phyloP scores from a whole-genome alignment of 768 basidiomycete species.

The Boletus rubescentipes region DNA sequence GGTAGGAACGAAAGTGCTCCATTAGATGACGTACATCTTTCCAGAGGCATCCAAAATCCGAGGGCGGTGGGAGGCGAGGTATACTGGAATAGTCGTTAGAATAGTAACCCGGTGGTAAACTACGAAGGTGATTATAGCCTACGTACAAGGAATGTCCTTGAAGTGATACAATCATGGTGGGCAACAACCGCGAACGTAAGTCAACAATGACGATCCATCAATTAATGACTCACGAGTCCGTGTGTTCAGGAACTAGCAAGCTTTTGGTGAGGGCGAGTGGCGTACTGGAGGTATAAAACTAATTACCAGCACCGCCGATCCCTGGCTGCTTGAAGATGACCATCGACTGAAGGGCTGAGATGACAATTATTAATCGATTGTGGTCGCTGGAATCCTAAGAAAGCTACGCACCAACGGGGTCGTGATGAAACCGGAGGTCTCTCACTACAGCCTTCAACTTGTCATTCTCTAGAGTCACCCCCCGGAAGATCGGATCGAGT shows the following conservation, averaged over 20 bases:
- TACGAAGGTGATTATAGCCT: not conserved
- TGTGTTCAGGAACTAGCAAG: conserved; percentile 77
- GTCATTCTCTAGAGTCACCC: conserved; percentile 78
- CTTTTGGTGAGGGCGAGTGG: not conserved
- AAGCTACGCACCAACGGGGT: conserved; percentile 68
- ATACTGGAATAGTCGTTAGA: conserved; percentile 53
- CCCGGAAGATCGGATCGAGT: conserved; percentile 78
- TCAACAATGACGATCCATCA: not conserved
- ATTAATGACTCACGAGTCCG: conserved; percentile 73
- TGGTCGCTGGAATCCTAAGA: not conserved
- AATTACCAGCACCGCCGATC: conserved; percentile 87
- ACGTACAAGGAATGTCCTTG: conserved; percentile 72
- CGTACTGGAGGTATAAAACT: not conserved
- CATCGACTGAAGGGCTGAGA: conserved; percentile 85
- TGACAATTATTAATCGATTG: not conserved
- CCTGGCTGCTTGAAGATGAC: conserved; percentile 92
- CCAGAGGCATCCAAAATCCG: conserved; percentile 96
- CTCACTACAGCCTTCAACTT: conserved; percentile 65
- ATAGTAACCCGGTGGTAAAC: not conserved
- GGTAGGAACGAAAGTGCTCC: conserved; percentile 89
- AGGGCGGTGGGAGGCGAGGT: conserved; percentile 89
- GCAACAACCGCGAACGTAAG: not conserved
- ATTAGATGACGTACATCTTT: conserved; percentile 78
- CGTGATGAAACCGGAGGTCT: conserved; percentile 79
- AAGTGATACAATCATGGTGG: not conserved